Percentiles rank a stretch among this genome's conserved stretches.
phyloP scores from a whole-genome alignment of 306 rosid species.

The Vachellia collinsii region DNA sequence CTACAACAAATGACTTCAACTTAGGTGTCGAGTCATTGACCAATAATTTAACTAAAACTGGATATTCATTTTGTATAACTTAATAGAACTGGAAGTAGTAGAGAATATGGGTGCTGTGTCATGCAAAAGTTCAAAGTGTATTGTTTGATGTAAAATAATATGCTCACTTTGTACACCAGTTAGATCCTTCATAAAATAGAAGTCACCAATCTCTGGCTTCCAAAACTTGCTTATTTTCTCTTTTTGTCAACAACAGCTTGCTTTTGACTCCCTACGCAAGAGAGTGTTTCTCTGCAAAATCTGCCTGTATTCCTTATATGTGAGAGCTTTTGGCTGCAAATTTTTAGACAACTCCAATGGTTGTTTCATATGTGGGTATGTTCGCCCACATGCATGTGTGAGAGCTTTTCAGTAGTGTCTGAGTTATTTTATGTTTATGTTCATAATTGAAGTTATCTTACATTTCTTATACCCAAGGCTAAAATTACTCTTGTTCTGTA shows the following conservation, averaged over 20 bases:
- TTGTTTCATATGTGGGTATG: neutral
- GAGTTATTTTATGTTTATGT: neutral
- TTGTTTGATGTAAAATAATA: neutral
- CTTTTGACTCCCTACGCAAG: neutral
- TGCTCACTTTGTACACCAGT: neutral
- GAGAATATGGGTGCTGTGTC: neutral
- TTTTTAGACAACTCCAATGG: neutral
- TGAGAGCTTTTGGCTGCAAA: neutral
- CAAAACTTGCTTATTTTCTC: neutral
- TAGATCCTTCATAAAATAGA: conserved; percentile 2
- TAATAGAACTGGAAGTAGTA: neutral
- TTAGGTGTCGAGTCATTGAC: neutral
- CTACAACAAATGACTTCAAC: neutral
- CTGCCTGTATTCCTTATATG: conserved; percentile 5
- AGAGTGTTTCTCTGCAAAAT: conserved; percentile 11
- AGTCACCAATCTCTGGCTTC: conserved; percentile 5
- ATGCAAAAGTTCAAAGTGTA: neutral
- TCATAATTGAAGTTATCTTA: neutral
- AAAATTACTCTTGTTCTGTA: neutral
- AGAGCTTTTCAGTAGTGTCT: neutral
- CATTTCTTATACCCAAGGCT: neutral
- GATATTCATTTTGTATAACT: neutral
- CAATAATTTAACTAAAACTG: neutral
- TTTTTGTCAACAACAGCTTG: neutral
- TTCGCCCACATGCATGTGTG: neutral